Evolutionary conservation across 805 yeast genomes (phyloP).

Genomic region (Candida manassasensis): DNA sequence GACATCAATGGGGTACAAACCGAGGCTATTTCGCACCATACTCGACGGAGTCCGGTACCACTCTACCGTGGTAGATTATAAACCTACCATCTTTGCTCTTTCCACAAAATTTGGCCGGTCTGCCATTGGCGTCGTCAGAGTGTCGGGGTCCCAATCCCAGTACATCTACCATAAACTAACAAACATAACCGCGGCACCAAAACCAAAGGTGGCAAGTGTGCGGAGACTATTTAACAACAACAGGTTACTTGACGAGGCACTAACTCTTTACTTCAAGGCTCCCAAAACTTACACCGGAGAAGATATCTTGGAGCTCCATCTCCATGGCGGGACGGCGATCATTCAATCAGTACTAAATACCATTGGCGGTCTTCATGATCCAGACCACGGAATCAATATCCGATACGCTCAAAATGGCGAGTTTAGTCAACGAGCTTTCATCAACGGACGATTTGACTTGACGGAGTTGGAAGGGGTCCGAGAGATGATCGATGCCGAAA

Average conservation of each 20-base stretch:
- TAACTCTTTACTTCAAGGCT: conserved; percentile 60
- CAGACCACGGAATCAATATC: conserved; percentile 37
- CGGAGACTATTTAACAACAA: conserved; percentile 44
- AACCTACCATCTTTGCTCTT: conserved; percentile 82
- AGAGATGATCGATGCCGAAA: conserved; percentile 88
- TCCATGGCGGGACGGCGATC: conserved; percentile 92
- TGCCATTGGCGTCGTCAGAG: conserved; percentile 81
- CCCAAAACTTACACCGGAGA: conserved; percentile 92
- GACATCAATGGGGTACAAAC: too few relatives aligned
- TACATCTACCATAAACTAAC: conserved; percentile 48
- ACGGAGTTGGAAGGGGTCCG: conserved; percentile 89
- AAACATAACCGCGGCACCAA: conserved; percentile 29
- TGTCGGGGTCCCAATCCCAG: conserved; percentile 66
- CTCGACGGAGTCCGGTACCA: not conserved
- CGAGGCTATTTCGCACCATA: not conserved
- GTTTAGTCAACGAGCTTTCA: conserved; percentile 81
- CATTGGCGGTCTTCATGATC: conserved; percentile 49
- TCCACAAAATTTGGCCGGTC: conserved; percentile 80
- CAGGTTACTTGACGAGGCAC: conserved; percentile 67
- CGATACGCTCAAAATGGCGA: conserved; percentile 93
- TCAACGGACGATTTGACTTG: conserved; percentile 77
- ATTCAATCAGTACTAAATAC: conserved; percentile 63
- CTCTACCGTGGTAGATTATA: conserved; percentile 3
- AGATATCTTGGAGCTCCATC: conserved; percentile 80
- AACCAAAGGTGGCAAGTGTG: conserved; percentile 53